A percentile compares a stretch with the other conserved stretches of the same genome.
These are phyloP conservation scores for Aegilops longissima DNA, from an alignment of 176 grass and related monocot genomes.

Conservation along the genomic window DNA sequence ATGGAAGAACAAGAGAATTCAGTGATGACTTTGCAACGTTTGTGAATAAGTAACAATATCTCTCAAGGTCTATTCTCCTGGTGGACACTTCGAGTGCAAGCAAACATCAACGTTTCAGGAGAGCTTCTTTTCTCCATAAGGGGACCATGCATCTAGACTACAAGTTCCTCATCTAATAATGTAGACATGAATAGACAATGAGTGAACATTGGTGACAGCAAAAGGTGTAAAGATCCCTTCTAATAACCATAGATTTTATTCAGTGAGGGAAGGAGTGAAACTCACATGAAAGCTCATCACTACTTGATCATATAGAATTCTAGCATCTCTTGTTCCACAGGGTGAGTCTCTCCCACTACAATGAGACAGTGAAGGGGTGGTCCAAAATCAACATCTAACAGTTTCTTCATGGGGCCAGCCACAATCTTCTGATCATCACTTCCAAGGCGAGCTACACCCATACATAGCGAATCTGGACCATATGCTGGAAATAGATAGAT, in stretches of 20 bases:
- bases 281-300: constrained; percentile 19
- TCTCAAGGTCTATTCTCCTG: not conserved
- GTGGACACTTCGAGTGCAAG: not conserved
- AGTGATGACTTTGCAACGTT: not conserved
- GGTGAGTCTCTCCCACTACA: constrained; percentile 82
- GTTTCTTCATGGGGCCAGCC: constrained; percentile 62
- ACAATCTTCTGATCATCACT: constrained; percentile 87
- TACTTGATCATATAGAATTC: constrained; percentile 62
- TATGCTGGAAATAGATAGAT: constrained; percentile 53
- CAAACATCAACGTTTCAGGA: not conserved
- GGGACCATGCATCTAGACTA: constrained; percentile 4
- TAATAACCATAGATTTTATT: not conserved
- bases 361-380: constrained; percentile 89
- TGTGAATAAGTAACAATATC: not conserved
- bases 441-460: constrained; percentile 87
- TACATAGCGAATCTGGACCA: constrained; percentile 56
- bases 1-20: not conserved
- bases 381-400: constrained; percentile 83
- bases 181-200: not conserved
- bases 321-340: constrained; percentile 92
- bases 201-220: not conserved
- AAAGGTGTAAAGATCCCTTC: not conserved
- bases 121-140: not conserved
- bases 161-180: not conserved
- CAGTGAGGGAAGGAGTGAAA: not conserved